Base-by-base conservation (phyloP, 257 asterid species). In the Solanum lignicaule region DNA sequence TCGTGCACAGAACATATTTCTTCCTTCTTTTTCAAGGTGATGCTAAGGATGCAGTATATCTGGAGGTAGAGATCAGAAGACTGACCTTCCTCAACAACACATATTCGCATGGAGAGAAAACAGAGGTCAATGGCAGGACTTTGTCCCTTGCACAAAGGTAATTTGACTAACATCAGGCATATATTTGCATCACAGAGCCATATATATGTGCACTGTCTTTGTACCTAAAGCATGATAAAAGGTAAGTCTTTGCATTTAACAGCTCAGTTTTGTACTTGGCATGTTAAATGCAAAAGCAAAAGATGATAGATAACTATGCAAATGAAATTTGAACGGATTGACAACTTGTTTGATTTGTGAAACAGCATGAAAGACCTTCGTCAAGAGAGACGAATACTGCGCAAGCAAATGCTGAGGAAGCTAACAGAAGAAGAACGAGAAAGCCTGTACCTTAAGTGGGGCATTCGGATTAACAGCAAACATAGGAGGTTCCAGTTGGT, bases 41-140 rank as follows among this genome's bases (percentile, higher is more conserved):
- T 88, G 94, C 98, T 3, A 89, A 94, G 23, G 99, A 97, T 39
- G 97, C 99, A 66, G 90, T 97, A 87, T 96, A 97, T 89, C 81
- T 97, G 91, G 96, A 94, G 93, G 98, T 97, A 1, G 99, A 97
- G 88, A 46, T 94, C 86, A 92, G 99, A 90, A 94, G 98, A 91
- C 91, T 96, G 93, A 89, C 87, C 75, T 97, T 92, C 92, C 92
- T 96, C 86, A 94, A 90, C 88, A 92, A 94, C 27, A 92, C 91
- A 89, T 96, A 93, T 89, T 87, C 95, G 27, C 90, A 84, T 25
- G 95, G 96, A 73, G 95, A 91, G 88, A 91, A 91, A 71, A 95
- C 97, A 82, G 72, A 89, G n/a, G 90, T 94, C 43, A 93, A 94
- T 86, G 98, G 97, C 31, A 92, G 87, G 33, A 75, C 88, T 31